Evolutionary conservation across 1,284 basidiomycete genomes (phyloP), one percentile per base, ranked within the genome.

Genomic region (Dichomitus squalens): DNA sequence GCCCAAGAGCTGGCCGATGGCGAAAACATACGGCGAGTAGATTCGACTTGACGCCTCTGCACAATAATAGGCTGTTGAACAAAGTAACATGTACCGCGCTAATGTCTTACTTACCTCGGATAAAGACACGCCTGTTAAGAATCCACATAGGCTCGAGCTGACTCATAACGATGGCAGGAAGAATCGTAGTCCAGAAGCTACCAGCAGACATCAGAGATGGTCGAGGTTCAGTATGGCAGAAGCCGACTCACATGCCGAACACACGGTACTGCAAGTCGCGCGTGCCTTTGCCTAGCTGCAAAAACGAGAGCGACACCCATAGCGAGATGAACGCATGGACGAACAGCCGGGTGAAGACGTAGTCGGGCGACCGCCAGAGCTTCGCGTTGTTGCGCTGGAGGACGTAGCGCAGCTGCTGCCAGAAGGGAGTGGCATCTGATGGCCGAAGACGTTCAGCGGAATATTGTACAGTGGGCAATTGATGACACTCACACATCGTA

Each of bases 131-230:
- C 72, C 93, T 79, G 59, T 90, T 90, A 73, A 88, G 79, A 68
- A 96, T 91, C 79, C 93, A 96, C 76, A 92, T 74, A 0, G 94
- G 93, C 73, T 94, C 89, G 57, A 95, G 87, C 72, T 92, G 90
- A 2, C 82, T 75, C 79, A 93, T 90, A 64, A 93, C 78, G 64
- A 93, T 84, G 25, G 88, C 87, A 18, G 92, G 90, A 27, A 92
- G 71, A 44, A 93, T 82, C 16, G 79, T 78, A 40, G 83, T 77
- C 86, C 86, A 89, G 77, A 87, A 90, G 52, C 85, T 88, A 57
- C 6, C 7, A 7, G 1, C 1, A 39, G 54, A 59, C 12, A 4
- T 39, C 16, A 9, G n/a, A 36, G 23, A 41, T 12, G 20, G 35
- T 2, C 2, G 11, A 16, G 8, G 48, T 0, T 48, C 34, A 25